Percentiles rank a stretch among this genome's conserved stretches.
Evolutionary conservation across 352 stramenopile genomes (phyloP).

Genomic region (Globisporangium radiosum): DNA sequence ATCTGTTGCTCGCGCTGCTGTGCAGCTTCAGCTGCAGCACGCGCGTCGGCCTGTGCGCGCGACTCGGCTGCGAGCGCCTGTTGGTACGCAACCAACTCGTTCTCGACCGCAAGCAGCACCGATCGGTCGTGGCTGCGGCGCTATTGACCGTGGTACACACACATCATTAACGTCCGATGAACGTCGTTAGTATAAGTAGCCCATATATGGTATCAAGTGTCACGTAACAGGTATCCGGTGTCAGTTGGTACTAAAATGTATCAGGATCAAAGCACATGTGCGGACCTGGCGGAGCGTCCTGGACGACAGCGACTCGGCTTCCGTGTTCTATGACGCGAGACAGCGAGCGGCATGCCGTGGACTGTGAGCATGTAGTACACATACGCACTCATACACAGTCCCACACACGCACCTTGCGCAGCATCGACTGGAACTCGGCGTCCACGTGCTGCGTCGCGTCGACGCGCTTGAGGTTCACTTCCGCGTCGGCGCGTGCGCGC

Average conservation of each 20-base stretch:
- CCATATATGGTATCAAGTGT: too few species aligned
- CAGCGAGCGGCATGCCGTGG: too few species aligned
- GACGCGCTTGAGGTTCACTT: conserved; percentile 29
- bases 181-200: too few species aligned
- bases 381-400: not conserved
- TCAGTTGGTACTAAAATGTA: too few species aligned
- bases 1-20: conserved; percentile 22
- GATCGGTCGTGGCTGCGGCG: conserved; percentile 31
- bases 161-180: too few species aligned
- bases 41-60: conserved; percentile 24
- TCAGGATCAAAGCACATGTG: too few species aligned
- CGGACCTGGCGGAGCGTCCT: conserved; percentile 33
- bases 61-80: conserved; percentile 23
- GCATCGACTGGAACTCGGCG: conserved; percentile 15
- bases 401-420: conserved; percentile 17
- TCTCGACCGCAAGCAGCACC: conserved; percentile 37
- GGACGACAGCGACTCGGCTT: conserved; percentile 28
- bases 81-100: conserved; percentile 41
- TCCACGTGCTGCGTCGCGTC: conserved; percentile 12
- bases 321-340: conserved; percentile 2
- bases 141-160: conserved; percentile 6
- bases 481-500: conserved; percentile 41
- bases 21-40: conserved; percentile 27
- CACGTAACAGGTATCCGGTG: too few species aligned
- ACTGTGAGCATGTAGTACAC: too few species aligned